Base-by-base conservation (phyloP, 768 basidiomycete species). In the Boletellus sp. region DNA sequence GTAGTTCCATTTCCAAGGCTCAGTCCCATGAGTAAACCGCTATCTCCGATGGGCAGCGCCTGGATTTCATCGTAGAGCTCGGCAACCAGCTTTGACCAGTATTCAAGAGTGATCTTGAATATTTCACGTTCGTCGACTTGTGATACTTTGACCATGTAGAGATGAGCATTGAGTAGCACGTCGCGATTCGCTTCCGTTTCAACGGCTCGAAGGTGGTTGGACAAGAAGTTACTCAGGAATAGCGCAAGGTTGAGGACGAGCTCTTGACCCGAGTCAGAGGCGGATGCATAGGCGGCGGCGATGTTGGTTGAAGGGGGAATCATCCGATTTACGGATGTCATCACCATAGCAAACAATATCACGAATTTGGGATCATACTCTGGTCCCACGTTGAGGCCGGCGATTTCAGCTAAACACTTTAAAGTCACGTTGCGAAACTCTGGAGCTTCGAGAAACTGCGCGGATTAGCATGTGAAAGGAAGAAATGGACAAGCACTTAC, bases 321-420 rank as follows among this genome's bases (percentile, higher is more conserved):
- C 93, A 97, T 97, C 50, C 90, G 86, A 70, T 98, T 97, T 58
- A 96, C 72, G 36, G 92, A 88, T 4, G 94, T 94, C 94, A 97
- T 95, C 67, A 96, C 94, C 84, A 94, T 94, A 45, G 90, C 90
- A 76, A 98, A 98, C 31, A 99, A 76, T 56, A 94, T 92, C 53
- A 94, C 92, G 68, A 97, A 99, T 79, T 99, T 98, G 23, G 85
- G 84, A 68, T 99, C 94, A 70, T 97, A 99, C 76, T 97, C 95
- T 13, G 94, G 85, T 16, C 92, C 92, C 45, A 98, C 92, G 64
- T 87, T 90, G 36, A 99, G 81, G 4, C 85, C 90, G 4, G 93
- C 96, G 56, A 99, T 96, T 72, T 98, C 95, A 9, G 92, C 92
- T 32, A 99, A 76, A 68, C 96, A 99, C 71, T 94, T 95, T 51